Evolutionary conservation across 1,284 basidiomycete species (phyloP).

Genomic region (Melampsora larici-populina): DNA sequence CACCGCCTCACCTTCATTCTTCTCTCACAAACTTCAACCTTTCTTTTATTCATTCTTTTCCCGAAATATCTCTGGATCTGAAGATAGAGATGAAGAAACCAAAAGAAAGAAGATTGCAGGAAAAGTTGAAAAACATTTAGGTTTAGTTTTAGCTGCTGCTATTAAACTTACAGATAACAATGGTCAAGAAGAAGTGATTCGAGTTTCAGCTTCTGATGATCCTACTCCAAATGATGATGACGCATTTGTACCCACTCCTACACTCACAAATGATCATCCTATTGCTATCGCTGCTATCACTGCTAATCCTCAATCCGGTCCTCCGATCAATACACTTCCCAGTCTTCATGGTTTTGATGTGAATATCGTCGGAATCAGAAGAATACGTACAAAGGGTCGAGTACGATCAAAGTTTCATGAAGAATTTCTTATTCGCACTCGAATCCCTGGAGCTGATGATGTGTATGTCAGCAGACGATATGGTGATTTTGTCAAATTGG

Average conservation of each 20-base stretch:
- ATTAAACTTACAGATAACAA: slow-evolving; percentile 64
- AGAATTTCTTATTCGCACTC: slow-evolving; percentile 93
- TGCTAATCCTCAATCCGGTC: slow-evolving; percentile 7
- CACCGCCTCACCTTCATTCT: slow-evolving; percentile 79
- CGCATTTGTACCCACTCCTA: slow-evolving; percentile 70
- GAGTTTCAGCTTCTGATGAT: slow-evolving; percentile 60
- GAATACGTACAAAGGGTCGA: slow-evolving; percentile 73
- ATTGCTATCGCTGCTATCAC: slow-evolving; percentile 58
- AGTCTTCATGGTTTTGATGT: slow-evolving; percentile 66
- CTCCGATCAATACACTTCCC: background rate
- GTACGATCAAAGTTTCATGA: slow-evolving; percentile 80
- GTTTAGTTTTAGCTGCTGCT: slow-evolving; percentile 73
- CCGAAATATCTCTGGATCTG: slow-evolving; percentile 67
- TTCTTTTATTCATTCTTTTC: slow-evolving; percentile 77
- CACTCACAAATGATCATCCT: slow-evolving; percentile 64
- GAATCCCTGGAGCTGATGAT: slow-evolving; percentile 68
- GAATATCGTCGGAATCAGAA: slow-evolving; percentile 79
- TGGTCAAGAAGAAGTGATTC: slow-evolving; percentile 79
- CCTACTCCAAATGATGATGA: slow-evolving; percentile 42
- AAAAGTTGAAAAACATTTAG: slow-evolving; percentile 77
- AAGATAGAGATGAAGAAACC: slow-evolving; percentile 61
- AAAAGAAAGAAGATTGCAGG: slow-evolving; percentile 64
- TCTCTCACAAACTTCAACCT: slow-evolving; percentile 85
- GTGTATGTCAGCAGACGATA: slow-evolving; percentile 87
- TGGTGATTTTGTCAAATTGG: slow-evolving; percentile 85